phyloP scores from a whole-genome alignment of 306 rosid species.

The Elaeagnus macrophylla region DNA sequence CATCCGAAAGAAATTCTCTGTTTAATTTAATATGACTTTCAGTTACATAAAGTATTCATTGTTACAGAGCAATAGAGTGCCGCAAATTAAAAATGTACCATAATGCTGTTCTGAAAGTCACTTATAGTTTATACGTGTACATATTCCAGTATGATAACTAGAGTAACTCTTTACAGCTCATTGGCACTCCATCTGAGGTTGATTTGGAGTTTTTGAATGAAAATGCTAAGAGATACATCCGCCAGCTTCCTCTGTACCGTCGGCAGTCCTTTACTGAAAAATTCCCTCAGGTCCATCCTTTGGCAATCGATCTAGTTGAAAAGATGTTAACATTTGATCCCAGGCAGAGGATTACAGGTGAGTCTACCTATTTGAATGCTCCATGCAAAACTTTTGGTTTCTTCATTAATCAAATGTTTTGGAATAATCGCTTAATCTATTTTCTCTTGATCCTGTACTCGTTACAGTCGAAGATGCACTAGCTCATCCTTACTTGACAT shows the following conservation, averaged over 20 bases:
- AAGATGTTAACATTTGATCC: constrained; percentile 97
- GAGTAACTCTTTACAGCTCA: constrained; percentile 56
- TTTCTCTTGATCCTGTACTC: constrained; percentile 4
- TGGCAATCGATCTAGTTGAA: constrained; percentile 93
- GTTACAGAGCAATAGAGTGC: too few species aligned
- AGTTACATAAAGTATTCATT: too few species aligned
- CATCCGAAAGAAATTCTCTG: too few species aligned
- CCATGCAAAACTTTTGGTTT: not conserved
- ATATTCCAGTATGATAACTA: constrained; percentile 5
- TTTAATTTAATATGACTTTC: too few species aligned
- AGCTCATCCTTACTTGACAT: constrained; percentile 87
- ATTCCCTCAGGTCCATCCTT: constrained; percentile 88
- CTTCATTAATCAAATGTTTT: not conserved
- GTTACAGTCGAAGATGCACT: constrained; percentile 80
- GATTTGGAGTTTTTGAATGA: constrained; percentile 86
- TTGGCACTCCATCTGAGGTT: constrained; percentile 95
- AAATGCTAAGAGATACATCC: constrained; percentile 92
- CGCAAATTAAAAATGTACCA: too few species aligned
- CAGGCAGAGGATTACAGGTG: constrained; percentile 83
- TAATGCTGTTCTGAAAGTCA: too few species aligned
- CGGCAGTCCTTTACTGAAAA: constrained; percentile 87
- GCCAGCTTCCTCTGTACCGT: constrained; percentile 60
- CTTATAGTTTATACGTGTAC: too few species aligned
- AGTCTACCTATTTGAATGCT: constrained; percentile 21
- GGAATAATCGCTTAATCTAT: too few species aligned